Evolutionary conservation across 2,329 filamentous ascomycete species (phyloP), one percentile per base, ranked within the genome.

Genomic region (Trichocomaceae sp.): DNA sequence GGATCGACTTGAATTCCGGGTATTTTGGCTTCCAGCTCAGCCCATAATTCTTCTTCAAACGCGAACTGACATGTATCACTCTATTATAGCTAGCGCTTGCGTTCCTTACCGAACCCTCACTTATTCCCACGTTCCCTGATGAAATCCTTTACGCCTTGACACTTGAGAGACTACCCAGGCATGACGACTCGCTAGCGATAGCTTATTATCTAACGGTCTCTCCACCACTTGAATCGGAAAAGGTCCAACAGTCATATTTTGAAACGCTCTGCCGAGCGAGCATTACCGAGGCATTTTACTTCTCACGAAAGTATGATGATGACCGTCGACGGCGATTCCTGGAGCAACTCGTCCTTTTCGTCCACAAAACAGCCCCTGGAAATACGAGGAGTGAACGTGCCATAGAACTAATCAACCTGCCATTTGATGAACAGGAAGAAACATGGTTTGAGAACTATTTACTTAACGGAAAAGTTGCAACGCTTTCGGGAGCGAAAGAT

Each of bases 71-170:
- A 13, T 33, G 17, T 47, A 26, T 52, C 4, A 33, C 42, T 5
- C 35, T 29, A 48, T 45, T 44, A 56, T 57, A 87, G 80, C 72
- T 75, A 59, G 88, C 89, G 2, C 77, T 95, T 26, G 84, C 89
- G 62, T 84, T 86, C 66, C 80, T 95, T 13, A 85, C 88, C 3
- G 86, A 93, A 63, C 89, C 90, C 0, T 88, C 86, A 1, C 78
- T 95, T 4, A 83, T 86, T 19, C 84, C 87, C 35, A 90, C 90
- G 52, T 95, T 93, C 64, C 81, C 87, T 55, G 88, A 93, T 71
- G 87, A 95, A 58, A 91, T 95, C 51, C 78, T 93, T 61, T 79
- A 80, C 23, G 79, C 80, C 4, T 80, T 93, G 4, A 82, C 88
- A 50, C 79, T 80, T 37, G 59, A 69, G 2, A 79, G 83, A 59